phyloP scores from a whole-genome alignment of 768 basidiomycete species.

The Amanita pallidorosea region DNA sequence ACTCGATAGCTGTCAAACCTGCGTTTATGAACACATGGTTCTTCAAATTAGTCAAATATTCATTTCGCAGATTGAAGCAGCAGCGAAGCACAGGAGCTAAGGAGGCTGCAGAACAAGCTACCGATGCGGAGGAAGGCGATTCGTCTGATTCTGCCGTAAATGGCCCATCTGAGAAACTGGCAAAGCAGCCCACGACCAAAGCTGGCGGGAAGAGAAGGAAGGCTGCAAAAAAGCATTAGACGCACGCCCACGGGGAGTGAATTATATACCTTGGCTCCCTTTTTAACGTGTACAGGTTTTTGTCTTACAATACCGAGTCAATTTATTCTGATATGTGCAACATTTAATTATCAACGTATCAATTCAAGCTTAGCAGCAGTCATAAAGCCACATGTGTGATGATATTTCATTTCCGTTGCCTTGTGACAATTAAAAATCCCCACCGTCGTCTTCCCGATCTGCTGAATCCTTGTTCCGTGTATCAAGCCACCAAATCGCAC shows the following conservation, averaged over 20 bases:
- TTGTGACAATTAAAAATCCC: neutral
- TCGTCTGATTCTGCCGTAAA: slow-evolving; percentile 34
- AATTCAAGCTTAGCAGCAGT: neutral
- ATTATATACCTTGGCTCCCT: too few species aligned
- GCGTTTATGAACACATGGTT: slow-evolving; percentile 63
- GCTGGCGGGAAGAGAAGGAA: slow-evolving; percentile 61
- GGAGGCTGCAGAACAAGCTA: slow-evolving; percentile 15
- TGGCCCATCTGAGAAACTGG: slow-evolving; percentile 21
- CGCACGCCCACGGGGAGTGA: too few species aligned
- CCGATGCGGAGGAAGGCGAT: slow-evolving; percentile 26
- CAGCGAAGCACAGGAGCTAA: slow-evolving; percentile 8
- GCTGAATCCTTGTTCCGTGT: neutral
- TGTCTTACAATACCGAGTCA: too few species aligned
- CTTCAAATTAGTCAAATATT: slow-evolving; percentile 30
- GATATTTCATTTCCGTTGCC: neutral
- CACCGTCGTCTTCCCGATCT: neutral
- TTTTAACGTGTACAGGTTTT: too few species aligned
- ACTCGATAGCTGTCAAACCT: slow-evolving; percentile 47
- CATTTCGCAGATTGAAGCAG: slow-evolving; percentile 19
- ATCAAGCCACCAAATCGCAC: slow-evolving; percentile 52
- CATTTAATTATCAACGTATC: too few species aligned
- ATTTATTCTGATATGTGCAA: too few species aligned
- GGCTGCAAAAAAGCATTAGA: slow-evolving; percentile 24
- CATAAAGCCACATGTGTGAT: neutral
- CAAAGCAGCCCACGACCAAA: slow-evolving; percentile 31